A percentile compares a stretch with the other conserved stretches of the same genome.
Evolutionary conservation across 371 early-diverging fungal species (phyloP).

Genomic region (Polyrhizophydium stewartii): DNA sequence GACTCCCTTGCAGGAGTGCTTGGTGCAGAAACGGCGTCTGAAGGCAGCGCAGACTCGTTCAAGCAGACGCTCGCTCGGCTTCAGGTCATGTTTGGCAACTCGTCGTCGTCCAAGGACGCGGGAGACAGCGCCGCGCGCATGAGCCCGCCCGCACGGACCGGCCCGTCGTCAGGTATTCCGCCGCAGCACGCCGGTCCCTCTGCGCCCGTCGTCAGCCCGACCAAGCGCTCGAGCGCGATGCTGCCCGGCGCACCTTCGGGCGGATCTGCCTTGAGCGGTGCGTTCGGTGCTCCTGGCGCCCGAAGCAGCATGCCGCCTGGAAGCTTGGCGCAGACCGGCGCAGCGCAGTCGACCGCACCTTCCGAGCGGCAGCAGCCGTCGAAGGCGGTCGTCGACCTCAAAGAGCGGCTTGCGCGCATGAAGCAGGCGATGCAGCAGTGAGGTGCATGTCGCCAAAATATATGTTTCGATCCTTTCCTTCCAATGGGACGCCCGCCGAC

Average conservation of each 20-base stretch:
- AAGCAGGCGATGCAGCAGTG: constrained; percentile 18
- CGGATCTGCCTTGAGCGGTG: background rate
- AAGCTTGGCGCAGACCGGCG: background rate
- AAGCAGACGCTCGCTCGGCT: background rate
- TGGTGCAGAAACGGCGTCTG: background rate
- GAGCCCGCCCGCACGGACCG: background rate
- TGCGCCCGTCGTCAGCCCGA: too few relatives aligned
- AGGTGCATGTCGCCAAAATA: too few relatives aligned
- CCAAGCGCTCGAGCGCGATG: too few relatives aligned
- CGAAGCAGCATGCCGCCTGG: background rate
- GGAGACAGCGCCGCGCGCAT: background rate
- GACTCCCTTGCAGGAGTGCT: too few relatives aligned
- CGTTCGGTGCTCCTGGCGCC: background rate
- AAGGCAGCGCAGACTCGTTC: background rate
- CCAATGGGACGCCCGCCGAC: too few relatives aligned
- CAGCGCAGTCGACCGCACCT: background rate
- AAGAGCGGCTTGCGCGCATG: constrained; percentile 56
- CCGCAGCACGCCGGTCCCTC: too few relatives aligned
- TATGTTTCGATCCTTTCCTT: too few relatives aligned
- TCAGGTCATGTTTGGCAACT: background rate
- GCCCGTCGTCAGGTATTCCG: too few relatives aligned
- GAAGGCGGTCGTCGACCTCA: constrained; percentile 51
- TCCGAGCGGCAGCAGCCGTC: background rate
- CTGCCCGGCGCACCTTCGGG: background rate
- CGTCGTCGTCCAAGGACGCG: too few relatives aligned